phyloP scores from a whole-genome alignment of 1,284 basidiomycete species.

The Marasmius sp. region DNA sequence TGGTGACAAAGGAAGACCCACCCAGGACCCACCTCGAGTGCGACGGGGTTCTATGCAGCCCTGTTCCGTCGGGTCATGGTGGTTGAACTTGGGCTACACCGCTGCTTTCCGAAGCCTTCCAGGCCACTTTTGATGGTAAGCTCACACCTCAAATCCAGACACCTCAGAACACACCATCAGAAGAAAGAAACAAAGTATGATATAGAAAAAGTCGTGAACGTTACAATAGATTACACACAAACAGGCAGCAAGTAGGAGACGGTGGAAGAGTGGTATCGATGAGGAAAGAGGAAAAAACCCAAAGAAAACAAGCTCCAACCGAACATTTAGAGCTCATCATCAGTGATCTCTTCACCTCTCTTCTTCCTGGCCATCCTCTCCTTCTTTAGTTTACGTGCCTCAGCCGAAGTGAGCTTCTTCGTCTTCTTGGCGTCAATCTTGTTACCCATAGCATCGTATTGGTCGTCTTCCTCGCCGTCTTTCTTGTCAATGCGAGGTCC shows the following conservation, averaged over 20 bases:
- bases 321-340: conserved; percentile 59
- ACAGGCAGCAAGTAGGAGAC: background rate
- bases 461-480: conserved; percentile 81
- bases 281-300: background rate
- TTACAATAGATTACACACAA: background rate
- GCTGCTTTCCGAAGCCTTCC: too few species aligned
- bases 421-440: conserved; percentile 84
- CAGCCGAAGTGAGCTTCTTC: conserved; percentile 81
- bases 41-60: too few species aligned
- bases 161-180: background rate
- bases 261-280: background rate
- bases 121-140: too few species aligned
- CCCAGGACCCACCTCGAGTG: too few species aligned
- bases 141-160: too few species aligned
- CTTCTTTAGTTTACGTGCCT: conserved; percentile 92
- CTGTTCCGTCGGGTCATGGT: too few species aligned
- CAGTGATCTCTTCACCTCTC: conserved; percentile 74
- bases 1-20: too few species aligned
- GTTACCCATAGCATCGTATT: conserved; percentile 96
- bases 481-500: conserved; percentile 91
- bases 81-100: too few species aligned
- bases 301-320: background rate
- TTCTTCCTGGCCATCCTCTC: conserved; percentile 90
- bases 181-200: background rate
- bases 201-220: background rate